Percentiles rank a stretch among this genome's conserved stretches.
Conservation (phyloP, 2,329 filamentous ascomycete genomes). For the Pseudogymnoascus sp. region DNA sequence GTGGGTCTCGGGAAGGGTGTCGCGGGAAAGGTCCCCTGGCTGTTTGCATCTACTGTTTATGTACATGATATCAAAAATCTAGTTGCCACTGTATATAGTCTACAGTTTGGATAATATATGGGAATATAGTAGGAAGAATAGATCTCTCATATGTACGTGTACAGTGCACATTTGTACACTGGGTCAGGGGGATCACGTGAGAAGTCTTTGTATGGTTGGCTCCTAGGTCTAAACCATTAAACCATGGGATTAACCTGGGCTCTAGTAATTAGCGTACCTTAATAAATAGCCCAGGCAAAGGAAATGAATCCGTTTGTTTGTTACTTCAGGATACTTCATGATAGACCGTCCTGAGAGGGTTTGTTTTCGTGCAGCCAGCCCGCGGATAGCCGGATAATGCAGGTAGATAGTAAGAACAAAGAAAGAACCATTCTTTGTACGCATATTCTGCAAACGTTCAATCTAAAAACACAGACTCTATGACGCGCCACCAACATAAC, state of each 20-base stretch:
- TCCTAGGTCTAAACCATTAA: neutral
- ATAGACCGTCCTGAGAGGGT: neutral
- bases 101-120: neutral
- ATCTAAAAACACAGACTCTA: neutral
- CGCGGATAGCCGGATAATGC: neutral
- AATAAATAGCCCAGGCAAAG: neutral
- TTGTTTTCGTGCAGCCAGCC: neutral
- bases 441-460: neutral
- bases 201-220: neutral
- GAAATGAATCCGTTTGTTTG: neutral
- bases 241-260: neutral
- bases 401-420: neutral
- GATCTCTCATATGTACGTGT: neutral
- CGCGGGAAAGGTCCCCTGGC: neutral
- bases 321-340: neutral
- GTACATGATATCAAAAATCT: constrained; percentile 1
- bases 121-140: neutral
- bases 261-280: neutral
- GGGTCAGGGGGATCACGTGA: neutral
- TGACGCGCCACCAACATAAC: neutral
- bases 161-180: too few relatives aligned
- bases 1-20: neutral
- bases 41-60: neutral
- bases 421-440: neutral
- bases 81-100: neutral